Percentiles rank a stretch among this genome's conserved stretches.
These are phyloP conservation scores for Parietaria judaica DNA, from an alignment of 306 rosid genomes.

Conservation along the genomic window DNA sequence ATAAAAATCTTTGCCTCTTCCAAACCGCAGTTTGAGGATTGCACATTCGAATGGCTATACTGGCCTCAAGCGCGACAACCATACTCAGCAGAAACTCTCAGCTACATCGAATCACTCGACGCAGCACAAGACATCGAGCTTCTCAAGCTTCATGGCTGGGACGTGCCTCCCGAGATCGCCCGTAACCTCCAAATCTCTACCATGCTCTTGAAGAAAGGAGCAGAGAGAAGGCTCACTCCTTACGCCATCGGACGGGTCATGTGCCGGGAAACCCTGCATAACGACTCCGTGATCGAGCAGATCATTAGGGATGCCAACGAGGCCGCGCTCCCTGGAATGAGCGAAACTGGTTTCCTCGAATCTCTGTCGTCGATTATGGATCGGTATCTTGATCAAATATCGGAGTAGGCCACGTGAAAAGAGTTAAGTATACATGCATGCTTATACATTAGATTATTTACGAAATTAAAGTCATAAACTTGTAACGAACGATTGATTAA, in stretches of 20 bases:
- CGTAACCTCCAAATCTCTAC: constrained; percentile 43
- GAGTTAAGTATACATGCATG: neutral
- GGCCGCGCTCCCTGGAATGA: constrained; percentile 36
- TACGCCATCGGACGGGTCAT: constrained; percentile 53
- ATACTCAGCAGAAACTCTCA: constrained; percentile 41
- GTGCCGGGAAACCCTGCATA: constrained; percentile 51
- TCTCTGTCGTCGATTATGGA: constrained; percentile 45
- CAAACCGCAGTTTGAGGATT: constrained; percentile 54
- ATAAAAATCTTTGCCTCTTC: neutral
- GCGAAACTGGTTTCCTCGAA: constrained; percentile 42
- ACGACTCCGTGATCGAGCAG: constrained; percentile 44
- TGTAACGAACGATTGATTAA: neutral
- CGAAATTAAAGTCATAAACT: neutral
- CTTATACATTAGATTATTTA: neutral
- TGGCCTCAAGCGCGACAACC: constrained; percentile 66
- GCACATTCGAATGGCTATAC: constrained; percentile 72
- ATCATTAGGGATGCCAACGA: constrained; percentile 46
- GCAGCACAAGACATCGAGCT: constrained; percentile 53
- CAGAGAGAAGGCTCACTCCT: constrained; percentile 52
- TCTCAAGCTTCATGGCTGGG: constrained; percentile 61
- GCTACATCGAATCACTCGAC: constrained; percentile 47
- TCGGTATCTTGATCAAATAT: constrained; percentile 29
- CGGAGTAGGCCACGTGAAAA: constrained; percentile 1
- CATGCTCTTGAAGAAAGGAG: constrained; percentile 64
- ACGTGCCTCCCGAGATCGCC: constrained; percentile 39